Evolutionary conservation across 768 basidiomycete species (phyloP), one percentile per base, ranked within the genome.

Genomic region (Daedaleopsis nitida): DNA sequence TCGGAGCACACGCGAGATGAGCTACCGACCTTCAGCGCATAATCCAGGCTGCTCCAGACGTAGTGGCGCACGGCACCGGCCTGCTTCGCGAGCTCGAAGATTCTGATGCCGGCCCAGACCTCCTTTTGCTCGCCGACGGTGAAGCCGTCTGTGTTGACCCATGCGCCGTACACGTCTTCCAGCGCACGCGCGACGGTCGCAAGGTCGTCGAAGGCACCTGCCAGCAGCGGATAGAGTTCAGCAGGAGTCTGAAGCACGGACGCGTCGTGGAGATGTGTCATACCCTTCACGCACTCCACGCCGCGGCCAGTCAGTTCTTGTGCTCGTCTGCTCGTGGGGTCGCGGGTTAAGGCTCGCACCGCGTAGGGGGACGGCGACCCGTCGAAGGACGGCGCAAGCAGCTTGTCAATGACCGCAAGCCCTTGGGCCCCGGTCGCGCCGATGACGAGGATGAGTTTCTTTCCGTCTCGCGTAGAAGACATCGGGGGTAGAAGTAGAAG

Each of bases 381-480:
- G 49, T 78, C 73, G n/a, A 65, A 63, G 54, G 56, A 65, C n/a
- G 73, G 70, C 34, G 68, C 69, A 42, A 80, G 73, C 17, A 80
- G 69, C n/a, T 72, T 71, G 48, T 76, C 70, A 27, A 78, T 72
- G 52, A 79, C 75, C 14, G 72, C 72, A 54, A 75, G 64, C 6
- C 79, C 80, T 58, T 81, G 80, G 1, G 78, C 78, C 45, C 79
- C 79, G 43, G 80, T 80, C 5, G 75, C 79, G 23, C 80, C 79
- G 23, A 80, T 75, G 49, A 81, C 77, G 48, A 79, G 72, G 57
- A 81, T 77, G 55, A 77, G 64, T 67, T 76, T 78, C 27, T 51
- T 51, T 21, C 37, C 34, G 32, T 7, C 21, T 7, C 5, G 11
- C 17, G 24, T 34, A 23, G 50, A n/a, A 47, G 16, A 11, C 45